Evolutionary conservation across 2,329 filamentous ascomycete species (phyloP), one percentile per base, ranked within the genome.

Genomic region (Claviceps spartinae): DNA sequence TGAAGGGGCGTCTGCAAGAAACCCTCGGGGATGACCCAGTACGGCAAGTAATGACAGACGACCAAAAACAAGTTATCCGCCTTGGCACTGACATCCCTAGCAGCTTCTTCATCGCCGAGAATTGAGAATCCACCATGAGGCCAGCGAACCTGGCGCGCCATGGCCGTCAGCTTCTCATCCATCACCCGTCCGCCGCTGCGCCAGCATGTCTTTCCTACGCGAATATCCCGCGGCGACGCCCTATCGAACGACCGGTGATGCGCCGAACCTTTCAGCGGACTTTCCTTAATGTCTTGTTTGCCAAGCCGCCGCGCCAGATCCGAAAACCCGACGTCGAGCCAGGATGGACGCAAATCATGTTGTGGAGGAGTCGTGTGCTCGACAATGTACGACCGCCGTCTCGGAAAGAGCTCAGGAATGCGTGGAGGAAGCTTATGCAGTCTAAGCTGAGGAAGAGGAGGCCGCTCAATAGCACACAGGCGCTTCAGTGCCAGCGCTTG

Each of bases 271-370:
- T 60, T 24, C 56, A 59, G 37, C 60, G 70, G 48, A 75, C 76
- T 3, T 81, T 90, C 53, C 75, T 89, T 59, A 61, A 64, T 40
- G 75, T 75, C 26, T 69, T 88, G 47, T 77, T 86, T 58, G 64
- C 73, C 56, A 80, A 81, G 59, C 69, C 79, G 3, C 75, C 80
- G 18, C 74, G 79, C 54, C 70, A 77, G 52, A 67, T 82, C 44
- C 83, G 81, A 63, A 73, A 79, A 22, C 73, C 82, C 49, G 75
- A 82, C 59, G 71, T 82, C 54, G 85, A 82, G 60, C 85, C 80
- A 0, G 89, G 88, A 50, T 78, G 89, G 61, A 79, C 81, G 57
- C 77, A 76, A 16, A 79, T 95, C 69, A 77, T 86, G 60, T 77
- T 86, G 54, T 77, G 88, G 64, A 72, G 78, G 50, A 78, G 79